These are phyloP conservation scores for Hsuehochloa calcarea DNA, from an alignment of 176 grass and related monocot species.

Conservation along the genomic window DNA sequence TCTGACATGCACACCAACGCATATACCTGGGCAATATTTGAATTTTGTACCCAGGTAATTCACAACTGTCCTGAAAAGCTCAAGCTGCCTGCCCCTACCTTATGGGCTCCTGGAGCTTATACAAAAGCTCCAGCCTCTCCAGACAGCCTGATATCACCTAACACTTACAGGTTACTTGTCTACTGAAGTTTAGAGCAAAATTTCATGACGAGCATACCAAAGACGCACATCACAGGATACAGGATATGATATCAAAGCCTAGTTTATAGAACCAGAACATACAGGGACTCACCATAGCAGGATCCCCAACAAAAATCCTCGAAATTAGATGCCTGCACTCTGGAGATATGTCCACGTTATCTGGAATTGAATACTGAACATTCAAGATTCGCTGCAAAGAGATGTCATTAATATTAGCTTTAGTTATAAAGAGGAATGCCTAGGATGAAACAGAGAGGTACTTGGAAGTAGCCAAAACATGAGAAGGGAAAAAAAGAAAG, in stretches of 20 bases:
- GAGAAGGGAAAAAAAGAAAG: neutral
- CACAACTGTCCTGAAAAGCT: neutral
- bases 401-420: slow-evolving; percentile 26
- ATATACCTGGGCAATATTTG: neutral
- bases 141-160: neutral
- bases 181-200: neutral
- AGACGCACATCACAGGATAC: neutral
- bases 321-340: slow-evolving; percentile 66
- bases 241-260: neutral
- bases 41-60: neutral
- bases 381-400: slow-evolving; percentile 64
- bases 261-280: slow-evolving; percentile 2
- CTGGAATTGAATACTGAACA: slow-evolving; percentile 76
- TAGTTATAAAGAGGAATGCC: neutral
- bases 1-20: neutral
- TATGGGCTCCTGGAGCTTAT: neutral
- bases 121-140: neutral
- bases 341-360: slow-evolving; percentile 64
- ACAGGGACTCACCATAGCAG: slow-evolving; percentile 52
- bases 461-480: slow-evolving; percentile 1
- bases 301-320: slow-evolving; percentile 70
- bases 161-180: neutral
- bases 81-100: neutral
- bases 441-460: slow-evolving; percentile 8
- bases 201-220: neutral